phyloP scores from a whole-genome alignment of 768 basidiomycete species.

The Mycena albidolilacea region DNA sequence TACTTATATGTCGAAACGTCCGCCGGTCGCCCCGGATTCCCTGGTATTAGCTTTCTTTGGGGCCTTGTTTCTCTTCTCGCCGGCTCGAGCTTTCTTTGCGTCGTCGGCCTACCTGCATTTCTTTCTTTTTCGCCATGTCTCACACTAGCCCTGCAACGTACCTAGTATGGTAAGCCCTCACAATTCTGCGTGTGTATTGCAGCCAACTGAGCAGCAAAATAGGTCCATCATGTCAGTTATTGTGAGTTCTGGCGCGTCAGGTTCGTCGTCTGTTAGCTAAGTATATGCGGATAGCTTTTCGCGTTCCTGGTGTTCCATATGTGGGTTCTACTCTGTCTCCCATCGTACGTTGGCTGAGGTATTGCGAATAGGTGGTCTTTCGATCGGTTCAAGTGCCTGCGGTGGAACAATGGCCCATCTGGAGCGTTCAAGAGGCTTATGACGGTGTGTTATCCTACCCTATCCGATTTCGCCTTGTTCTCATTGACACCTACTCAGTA shows the following conservation, averaged over 20 bases:
- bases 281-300: conserved; percentile 59
- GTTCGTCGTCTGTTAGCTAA: background rate
- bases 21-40: background rate
- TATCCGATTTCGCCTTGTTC: background rate
- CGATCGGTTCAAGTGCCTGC: conserved; percentile 83
- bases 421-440: conserved; percentile 90
- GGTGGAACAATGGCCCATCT: conserved; percentile 76
- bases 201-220: background rate
- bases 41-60: conserved; percentile 29
- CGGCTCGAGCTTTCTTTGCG: conserved; percentile 43
- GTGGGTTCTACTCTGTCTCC: background rate
- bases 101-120: conserved; percentile 35
- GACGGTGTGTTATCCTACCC: conserved; percentile 67
- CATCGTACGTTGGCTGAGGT: background rate
- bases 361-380: conserved; percentile 69
- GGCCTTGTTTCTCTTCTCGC: conserved; percentile 40
- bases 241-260: conserved; percentile 54
- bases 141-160: conserved; percentile 73
- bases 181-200: background rate
- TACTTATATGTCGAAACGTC: conserved; percentile 10
- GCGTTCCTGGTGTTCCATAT: conserved; percentile 76
- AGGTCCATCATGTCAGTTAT: conserved; percentile 67
- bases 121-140: conserved; percentile 59
- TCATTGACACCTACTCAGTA: conserved; percentile 62
- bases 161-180: conserved; percentile 57